Evolutionary conservation across 305 asterid genomes (phyloP).

Genomic region (Caryopteris hybrid): DNA sequence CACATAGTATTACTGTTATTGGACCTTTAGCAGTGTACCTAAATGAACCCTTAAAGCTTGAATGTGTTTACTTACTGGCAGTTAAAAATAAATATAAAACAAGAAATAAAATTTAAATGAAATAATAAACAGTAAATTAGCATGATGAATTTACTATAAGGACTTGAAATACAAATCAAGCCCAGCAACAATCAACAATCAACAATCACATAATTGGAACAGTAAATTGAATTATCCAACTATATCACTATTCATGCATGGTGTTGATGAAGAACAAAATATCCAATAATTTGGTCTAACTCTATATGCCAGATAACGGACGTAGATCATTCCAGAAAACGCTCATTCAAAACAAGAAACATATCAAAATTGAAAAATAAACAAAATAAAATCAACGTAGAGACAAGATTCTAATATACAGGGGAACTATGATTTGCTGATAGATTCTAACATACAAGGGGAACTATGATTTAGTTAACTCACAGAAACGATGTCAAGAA

Average conservation of each 20-base stretch:
- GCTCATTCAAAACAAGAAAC: neutral
- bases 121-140: neutral
- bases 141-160: neutral
- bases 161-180: neutral
- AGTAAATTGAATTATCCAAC: neutral
- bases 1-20: neutral
- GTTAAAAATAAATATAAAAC: neutral
- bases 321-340: neutral
- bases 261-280: neutral
- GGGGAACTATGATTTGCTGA: too few species aligned
- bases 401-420: too few species aligned
- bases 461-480: too few species aligned
- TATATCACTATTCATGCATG: neutral
- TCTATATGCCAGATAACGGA: constrained; percentile 3
- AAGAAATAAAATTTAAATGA: neutral
- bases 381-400: too few species aligned
- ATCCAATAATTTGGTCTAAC: neutral
- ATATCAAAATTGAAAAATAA: neutral
- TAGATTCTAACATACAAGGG: too few species aligned
- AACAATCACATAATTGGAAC: neutral
- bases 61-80: neutral
- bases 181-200: neutral
- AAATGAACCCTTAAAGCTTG: neutral
- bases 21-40: neutral
- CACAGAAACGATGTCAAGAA: too few species aligned